A percentile compares a stretch with the other conserved stretches of the same genome.
These are phyloP conservation scores for Thelonectria discophora DNA, from an alignment of 2,329 filamentous ascomycete species.

Conservation along the genomic window DNA sequence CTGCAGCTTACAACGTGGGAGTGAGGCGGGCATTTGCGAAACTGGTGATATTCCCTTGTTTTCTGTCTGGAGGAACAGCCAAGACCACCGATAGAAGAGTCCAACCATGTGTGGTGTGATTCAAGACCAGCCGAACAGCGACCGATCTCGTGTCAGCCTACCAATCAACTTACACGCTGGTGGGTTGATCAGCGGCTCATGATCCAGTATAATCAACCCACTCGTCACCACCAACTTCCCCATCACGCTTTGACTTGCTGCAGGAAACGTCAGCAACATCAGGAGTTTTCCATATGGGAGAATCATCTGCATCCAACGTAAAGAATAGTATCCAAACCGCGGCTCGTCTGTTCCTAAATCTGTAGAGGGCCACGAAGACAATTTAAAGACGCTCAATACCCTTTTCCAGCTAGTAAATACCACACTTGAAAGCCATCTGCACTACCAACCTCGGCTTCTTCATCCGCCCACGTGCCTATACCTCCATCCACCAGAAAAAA, in stretches of 20 bases:
- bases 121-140: too few relatives aligned
- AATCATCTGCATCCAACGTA: conserved; percentile 4
- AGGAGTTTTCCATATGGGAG: conserved; percentile 2
- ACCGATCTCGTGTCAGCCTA: too few relatives aligned
- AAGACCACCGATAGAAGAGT: background rate
- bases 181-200: conserved; percentile 3
- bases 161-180: background rate
- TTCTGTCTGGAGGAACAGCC: background rate
- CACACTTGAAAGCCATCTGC: background rate
- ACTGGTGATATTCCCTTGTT: background rate
- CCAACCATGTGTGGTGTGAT: too few relatives aligned
- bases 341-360: background rate
- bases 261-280: conserved; percentile 17
- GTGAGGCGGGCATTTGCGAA: background rate
- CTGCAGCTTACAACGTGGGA: background rate
- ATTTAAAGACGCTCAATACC: conserved; percentile 1
- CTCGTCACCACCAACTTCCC: background rate
- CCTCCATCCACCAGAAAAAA: background rate
- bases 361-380: background rate
- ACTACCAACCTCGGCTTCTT: background rate
- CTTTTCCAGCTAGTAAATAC: background rate
- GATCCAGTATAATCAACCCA: conserved; percentile 7
- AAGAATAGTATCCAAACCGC: background rate
- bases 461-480: background rate
- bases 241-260: background rate